phyloP scores from a whole-genome alignment of 495 filamentous ascomycete genomes.

The Viridothelium virens region DNA sequence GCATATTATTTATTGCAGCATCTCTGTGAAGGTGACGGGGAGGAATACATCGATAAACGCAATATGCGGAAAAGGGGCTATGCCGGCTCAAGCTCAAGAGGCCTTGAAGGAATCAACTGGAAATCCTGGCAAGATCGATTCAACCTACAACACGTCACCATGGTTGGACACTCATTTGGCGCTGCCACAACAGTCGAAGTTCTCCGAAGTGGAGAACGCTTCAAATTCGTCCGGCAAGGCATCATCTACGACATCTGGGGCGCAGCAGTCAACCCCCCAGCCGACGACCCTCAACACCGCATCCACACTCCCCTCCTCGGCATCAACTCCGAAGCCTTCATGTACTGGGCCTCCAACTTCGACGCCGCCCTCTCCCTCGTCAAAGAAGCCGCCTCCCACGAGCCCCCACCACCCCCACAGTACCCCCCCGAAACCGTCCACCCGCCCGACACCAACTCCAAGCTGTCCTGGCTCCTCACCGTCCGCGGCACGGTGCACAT shows the following conservation, averaged over 20 bases:
- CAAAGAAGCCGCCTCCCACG: constrained; percentile 36
- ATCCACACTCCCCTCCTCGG: constrained; percentile 46
- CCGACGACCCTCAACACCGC: constrained; percentile 32
- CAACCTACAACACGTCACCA: constrained; percentile 29
- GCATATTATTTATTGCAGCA: constrained; percentile 33
- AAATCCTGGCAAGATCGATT: constrained; percentile 34
- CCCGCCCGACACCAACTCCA: constrained; percentile 12
- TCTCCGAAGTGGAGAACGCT: constrained; percentile 42
- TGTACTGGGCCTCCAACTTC: constrained; percentile 54
- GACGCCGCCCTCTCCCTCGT: constrained; percentile 43
- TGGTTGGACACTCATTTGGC: constrained; percentile 37
- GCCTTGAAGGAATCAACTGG: constrained; percentile 40
- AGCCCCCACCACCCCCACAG: background rate
- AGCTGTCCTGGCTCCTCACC: constrained; percentile 49
- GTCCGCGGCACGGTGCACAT: constrained; percentile 53
- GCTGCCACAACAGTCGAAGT: constrained; percentile 35
- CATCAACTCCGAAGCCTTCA: constrained; percentile 56
- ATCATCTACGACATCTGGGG: constrained; percentile 56
- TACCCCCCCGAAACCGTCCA: constrained; percentile 26
- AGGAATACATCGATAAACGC: constrained; percentile 31
- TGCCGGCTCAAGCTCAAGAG: constrained; percentile 45
- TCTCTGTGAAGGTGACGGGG: constrained; percentile 31
- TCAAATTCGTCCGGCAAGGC: constrained; percentile 47
- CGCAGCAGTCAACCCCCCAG: constrained; percentile 30
- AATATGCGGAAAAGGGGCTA: constrained; percentile 46